These are phyloP conservation scores for Neurospora sp. DNA, from an alignment of 2,329 filamentous ascomycete genomes.

Conservation along the genomic window DNA sequence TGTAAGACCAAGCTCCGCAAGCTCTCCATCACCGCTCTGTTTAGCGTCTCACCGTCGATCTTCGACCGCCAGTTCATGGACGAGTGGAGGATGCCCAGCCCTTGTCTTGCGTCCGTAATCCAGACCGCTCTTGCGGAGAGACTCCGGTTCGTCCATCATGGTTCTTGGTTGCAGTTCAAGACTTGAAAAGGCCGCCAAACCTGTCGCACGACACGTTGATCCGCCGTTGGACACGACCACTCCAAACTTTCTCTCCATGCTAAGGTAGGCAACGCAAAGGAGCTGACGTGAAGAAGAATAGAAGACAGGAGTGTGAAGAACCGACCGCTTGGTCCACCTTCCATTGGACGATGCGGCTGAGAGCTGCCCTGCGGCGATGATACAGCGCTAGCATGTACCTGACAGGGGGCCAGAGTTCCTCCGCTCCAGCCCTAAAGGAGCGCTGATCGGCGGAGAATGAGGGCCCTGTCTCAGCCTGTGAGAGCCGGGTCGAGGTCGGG, in stretches of 20 bases:
- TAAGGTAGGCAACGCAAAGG: neutral
- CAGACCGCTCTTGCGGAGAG: neutral
- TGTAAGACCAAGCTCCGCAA: neutral
- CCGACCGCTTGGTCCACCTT: too few species aligned
- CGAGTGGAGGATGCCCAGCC: neutral
- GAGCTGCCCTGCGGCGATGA: neutral
- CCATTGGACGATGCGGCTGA: neutral
- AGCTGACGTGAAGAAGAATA: neutral
- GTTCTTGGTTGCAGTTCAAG: neutral
- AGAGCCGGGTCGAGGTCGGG: neutral
- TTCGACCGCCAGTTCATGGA: neutral
- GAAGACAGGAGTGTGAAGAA: neutral
- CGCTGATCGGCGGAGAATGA: neutral
- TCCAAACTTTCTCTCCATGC: neutral
- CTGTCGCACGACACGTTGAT: neutral
- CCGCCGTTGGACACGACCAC: neutral
- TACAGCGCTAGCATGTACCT: neutral
- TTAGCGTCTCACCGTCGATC: neutral
- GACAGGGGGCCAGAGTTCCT: neutral
- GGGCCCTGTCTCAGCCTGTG: neutral
- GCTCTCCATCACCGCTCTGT: neutral
- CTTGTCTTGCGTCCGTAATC: neutral
- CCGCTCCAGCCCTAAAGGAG: neutral
- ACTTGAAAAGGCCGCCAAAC: neutral
- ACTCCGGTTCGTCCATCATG: neutral